Conservation (phyloP, 768 basidiomycete species). For the Sutorius australiensis region DNA sequence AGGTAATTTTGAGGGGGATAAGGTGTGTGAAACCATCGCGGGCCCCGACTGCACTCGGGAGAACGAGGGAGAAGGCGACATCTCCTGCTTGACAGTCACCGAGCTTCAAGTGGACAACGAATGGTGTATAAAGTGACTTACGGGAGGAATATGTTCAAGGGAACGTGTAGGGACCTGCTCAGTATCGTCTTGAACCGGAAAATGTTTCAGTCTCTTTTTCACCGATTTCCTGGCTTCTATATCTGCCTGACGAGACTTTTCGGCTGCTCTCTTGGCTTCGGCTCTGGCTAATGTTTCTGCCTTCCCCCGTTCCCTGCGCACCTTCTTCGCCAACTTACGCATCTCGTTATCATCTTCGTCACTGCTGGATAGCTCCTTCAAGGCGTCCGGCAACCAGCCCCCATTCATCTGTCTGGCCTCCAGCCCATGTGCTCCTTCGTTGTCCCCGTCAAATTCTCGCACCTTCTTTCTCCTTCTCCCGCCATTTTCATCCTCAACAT, state of each 20-base stretch:
- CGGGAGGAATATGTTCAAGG: neutral
- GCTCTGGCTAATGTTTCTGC: slow-evolving; percentile 17
- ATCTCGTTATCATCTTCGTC: slow-evolving; percentile 41
- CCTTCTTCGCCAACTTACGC: slow-evolving; percentile 32
- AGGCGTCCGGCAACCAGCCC: slow-evolving; percentile 33
- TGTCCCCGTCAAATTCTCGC: neutral
- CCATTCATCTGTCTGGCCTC: neutral
- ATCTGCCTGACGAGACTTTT: slow-evolving; percentile 12
- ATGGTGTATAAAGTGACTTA: slow-evolving; percentile 9
- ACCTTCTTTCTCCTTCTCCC: slow-evolving; percentile 9
- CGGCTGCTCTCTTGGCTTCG: slow-evolving; percentile 15
- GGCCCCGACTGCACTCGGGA: slow-evolving; percentile 13
- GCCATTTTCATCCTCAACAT: slow-evolving; percentile 9
- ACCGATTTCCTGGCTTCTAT: slow-evolving; percentile 11
- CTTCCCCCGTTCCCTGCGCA: slow-evolving; percentile 29
- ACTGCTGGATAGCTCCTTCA: slow-evolving; percentile 38
- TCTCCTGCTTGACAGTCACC: slow-evolving; percentile 5
- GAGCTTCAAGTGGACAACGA: neutral
- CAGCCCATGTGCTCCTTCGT: neutral
- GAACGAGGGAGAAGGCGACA: slow-evolving; percentile 2
- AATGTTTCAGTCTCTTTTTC: slow-evolving; percentile 23
- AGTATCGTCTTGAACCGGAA: slow-evolving; percentile 18
- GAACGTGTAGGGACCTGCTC: neutral
- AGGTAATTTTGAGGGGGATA: slow-evolving; percentile 6
- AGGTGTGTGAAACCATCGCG: slow-evolving; percentile 1